Evolutionary conservation across 768 basidiomycete species (phyloP).

Genomic region (Collybia nuda): DNA sequence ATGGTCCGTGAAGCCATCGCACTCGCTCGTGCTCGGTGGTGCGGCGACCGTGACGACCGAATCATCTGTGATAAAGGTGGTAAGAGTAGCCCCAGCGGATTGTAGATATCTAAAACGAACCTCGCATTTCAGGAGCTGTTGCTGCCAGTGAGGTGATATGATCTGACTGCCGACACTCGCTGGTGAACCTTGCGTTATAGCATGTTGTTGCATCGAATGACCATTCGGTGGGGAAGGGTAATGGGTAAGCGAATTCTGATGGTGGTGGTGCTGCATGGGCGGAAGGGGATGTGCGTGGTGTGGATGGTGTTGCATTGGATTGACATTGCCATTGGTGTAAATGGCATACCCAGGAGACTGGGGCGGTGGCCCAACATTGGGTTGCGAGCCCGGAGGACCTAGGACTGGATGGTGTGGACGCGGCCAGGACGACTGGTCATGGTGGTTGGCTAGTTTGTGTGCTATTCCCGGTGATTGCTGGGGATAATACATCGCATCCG

Average conservation of each 20-base stretch:
- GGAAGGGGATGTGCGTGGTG: slow-evolving; percentile 56
- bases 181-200: slow-evolving; percentile 58
- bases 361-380: slow-evolving; percentile 61
- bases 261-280: slow-evolving; percentile 66
- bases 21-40: slow-evolving; percentile 93
- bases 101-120: slow-evolving; percentile 45
- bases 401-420: slow-evolving; percentile 57
- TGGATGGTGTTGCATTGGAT: slow-evolving; percentile 62
- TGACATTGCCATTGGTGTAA: slow-evolving; percentile 69
- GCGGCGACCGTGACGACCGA: slow-evolving; percentile 82
- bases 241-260: slow-evolving; percentile 79
- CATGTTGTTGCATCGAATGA: slow-evolving; percentile 57
- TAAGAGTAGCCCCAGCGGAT: slow-evolving; percentile 13
- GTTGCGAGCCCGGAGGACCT: slow-evolving; percentile 48
- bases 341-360: slow-evolving; percentile 74
- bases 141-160: slow-evolving; percentile 87
- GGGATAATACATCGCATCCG: slow-evolving; percentile 78
- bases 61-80: slow-evolving; percentile 55
- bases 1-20: slow-evolving; percentile 90
- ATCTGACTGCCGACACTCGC: slow-evolving; percentile 55
- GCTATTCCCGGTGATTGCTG: slow-evolving; percentile 81
- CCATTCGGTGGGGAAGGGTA: slow-evolving; percentile 79
- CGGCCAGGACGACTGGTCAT: slow-evolving; percentile 75
- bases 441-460: slow-evolving; percentile 74
- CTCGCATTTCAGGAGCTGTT: slow-evolving; percentile 91